Percentiles rank a stretch among this genome's conserved stretches.
These are phyloP conservation scores for Brassica hybrid DNA, from an alignment of 441 rosid species.

Conservation along the genomic window DNA sequence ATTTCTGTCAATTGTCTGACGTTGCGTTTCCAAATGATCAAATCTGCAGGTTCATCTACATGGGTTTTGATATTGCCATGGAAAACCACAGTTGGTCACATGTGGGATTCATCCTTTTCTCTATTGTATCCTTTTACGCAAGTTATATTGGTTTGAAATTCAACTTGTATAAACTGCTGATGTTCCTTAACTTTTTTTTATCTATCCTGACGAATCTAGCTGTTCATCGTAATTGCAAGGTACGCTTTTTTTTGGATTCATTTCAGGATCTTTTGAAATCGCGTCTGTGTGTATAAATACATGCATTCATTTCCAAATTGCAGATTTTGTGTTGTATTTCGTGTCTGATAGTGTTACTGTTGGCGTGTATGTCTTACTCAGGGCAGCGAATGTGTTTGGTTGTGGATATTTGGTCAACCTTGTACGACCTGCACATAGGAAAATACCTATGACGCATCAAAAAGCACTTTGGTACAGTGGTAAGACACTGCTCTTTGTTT, in stretches of 20 bases:
- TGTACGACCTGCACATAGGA: constrained; percentile 76
- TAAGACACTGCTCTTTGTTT: constrained; percentile 48
- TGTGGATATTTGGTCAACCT: constrained; percentile 93
- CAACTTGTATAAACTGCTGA: constrained; percentile 26
- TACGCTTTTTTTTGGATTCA: constrained; percentile 39
- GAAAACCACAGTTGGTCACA: constrained; percentile 99
- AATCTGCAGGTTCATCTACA: constrained; percentile 89
- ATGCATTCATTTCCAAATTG: too few relatives aligned
- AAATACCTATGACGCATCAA: constrained; percentile 89
- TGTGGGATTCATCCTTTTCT: constrained; percentile 90
- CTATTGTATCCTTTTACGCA: constrained; percentile 86
- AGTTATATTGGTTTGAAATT: not conserved
- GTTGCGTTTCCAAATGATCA: constrained; percentile 35
- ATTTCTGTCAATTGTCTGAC: constrained; percentile 31
- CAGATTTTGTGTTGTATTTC: not conserved
- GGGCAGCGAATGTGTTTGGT: constrained; percentile 96
- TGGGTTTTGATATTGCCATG: constrained; percentile 99
- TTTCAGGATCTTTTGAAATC: constrained; percentile 4
- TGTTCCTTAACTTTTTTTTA: constrained; percentile 55
- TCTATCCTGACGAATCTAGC: constrained; percentile 44
- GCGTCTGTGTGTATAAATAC: not conserved
- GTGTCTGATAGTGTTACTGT: constrained; percentile 40
- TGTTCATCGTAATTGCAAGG: constrained; percentile 93
- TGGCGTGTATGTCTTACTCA: constrained; percentile 46
- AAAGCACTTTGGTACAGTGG: constrained; percentile 99